Evolutionary conservation across 345 rosid species (phyloP).

Genomic region (Boechera divaricarpa): DNA sequence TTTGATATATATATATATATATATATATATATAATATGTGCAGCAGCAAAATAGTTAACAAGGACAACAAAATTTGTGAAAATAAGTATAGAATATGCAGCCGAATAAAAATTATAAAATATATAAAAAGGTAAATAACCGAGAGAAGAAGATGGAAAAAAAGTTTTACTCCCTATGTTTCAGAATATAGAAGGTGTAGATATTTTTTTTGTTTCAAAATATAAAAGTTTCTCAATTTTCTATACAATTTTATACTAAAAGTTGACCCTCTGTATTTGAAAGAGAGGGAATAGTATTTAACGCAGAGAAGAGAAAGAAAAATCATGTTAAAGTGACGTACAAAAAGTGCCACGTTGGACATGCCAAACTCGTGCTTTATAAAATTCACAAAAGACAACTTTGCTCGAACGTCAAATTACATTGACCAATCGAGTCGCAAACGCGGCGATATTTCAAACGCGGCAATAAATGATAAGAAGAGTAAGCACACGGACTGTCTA

Average conservation of each 20-base stretch:
- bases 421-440: constrained; percentile 17
- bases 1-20: too few species aligned
- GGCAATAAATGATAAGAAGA: not conserved
- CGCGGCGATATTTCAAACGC: constrained; percentile 17
- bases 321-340: not conserved
- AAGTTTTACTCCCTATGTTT: too few species aligned
- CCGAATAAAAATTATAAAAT: not conserved
- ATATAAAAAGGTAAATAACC: not conserved
- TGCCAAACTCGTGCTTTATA: constrained; percentile 30
- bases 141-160: too few species aligned
- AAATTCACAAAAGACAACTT: not conserved
- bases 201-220: too few species aligned
- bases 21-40: too few species aligned
- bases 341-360: constrained; percentile 12
- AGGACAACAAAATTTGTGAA: too few species aligned
- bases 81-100: too few species aligned
- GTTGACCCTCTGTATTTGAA: too few species aligned
- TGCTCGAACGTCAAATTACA: not conserved
- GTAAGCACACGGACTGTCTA: not conserved
- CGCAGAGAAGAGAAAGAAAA: not conserved
- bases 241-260: too few species aligned
- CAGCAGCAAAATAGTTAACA: too few species aligned
- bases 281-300: not conserved
- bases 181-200: too few species aligned
- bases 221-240: too few species aligned